These are phyloP conservation scores for Colletotrichum godetiae DNA, from an alignment of 2,329 filamentous ascomycete genomes.

Conservation along the genomic window DNA sequence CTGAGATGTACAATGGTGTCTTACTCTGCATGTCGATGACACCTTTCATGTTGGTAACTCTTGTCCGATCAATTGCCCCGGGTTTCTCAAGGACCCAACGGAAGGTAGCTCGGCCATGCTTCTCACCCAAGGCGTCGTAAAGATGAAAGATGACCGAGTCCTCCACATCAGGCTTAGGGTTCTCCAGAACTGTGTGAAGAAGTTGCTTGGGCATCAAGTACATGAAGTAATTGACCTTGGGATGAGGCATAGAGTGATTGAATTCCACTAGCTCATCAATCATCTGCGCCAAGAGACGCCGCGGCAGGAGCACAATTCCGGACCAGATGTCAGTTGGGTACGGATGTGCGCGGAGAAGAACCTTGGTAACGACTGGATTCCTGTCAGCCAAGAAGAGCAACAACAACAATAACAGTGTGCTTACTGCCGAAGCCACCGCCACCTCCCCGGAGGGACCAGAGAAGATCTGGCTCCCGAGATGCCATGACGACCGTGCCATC, in stretches of 20 bases:
- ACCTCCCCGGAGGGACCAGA: slow-evolving; percentile 20
- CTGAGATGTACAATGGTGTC: background rate
- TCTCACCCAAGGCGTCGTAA: slow-evolving; percentile 19
- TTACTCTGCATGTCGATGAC: slow-evolving; percentile 16
- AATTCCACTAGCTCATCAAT: slow-evolving; percentile 7
- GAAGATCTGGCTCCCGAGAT: slow-evolving; percentile 19
- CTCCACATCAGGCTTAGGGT: background rate
- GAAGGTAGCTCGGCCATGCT: slow-evolving; percentile 8
- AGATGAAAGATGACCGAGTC: slow-evolving; percentile 18
- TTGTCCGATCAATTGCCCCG: slow-evolving; percentile 15
- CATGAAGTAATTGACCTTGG: slow-evolving; percentile 24
- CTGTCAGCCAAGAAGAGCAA: background rate
- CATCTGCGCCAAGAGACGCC: background rate
- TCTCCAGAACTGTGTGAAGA: slow-evolving; percentile 2
- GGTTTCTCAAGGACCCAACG: slow-evolving; percentile 17
- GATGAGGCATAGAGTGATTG: slow-evolving; percentile 14
- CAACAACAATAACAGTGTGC: background rate
- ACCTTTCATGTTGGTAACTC: slow-evolving; percentile 25
- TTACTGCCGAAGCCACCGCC: slow-evolving; percentile 24
- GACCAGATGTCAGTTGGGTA: slow-evolving; percentile 28
- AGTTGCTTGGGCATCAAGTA: slow-evolving; percentile 21
- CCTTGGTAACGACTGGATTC: slow-evolving; percentile 9
- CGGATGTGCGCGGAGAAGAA: slow-evolving; percentile 11
- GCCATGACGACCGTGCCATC: slow-evolving; percentile 21
- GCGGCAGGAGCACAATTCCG: slow-evolving; percentile 12